Percentiles rank a stretch among this genome's conserved stretches.
These are phyloP conservation scores for Boletus huronensis DNA, from an alignment of 768 basidiomycete species.

Conservation along the genomic window DNA sequence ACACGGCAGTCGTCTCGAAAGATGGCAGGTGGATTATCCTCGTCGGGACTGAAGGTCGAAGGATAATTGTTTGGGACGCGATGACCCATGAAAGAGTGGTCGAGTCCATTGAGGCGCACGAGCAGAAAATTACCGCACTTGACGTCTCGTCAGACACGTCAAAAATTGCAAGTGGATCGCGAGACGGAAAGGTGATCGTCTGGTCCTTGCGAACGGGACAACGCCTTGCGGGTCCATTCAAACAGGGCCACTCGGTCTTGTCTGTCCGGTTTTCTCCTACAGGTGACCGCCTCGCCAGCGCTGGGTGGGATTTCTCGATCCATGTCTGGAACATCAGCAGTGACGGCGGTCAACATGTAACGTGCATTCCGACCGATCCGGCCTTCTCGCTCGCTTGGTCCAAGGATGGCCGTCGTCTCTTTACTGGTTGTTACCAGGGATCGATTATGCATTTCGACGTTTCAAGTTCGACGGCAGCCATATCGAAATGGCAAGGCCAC, in stretches of 20 bases:
- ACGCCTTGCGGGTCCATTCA: conserved; percentile 16
- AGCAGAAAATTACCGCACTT: conserved; percentile 15
- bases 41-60: not conserved
- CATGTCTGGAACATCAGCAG: conserved; percentile 5
- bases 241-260: conserved; percentile 5
- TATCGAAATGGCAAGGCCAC: conserved; percentile 3
- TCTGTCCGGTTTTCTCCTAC: conserved; percentile 23
- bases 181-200: conserved; percentile 18
- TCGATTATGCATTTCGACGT: conserved; percentile 14
- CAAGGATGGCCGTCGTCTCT: conserved; percentile 14
- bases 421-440: conserved; percentile 13
- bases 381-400: conserved; percentile 21
- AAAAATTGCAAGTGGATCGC: conserved; percentile 23
- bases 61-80: conserved; percentile 9
- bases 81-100: conserved; percentile 1
- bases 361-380: not conserved
- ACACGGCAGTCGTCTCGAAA: conserved; percentile 5
- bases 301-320: conserved; percentile 4
- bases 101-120: conserved; percentile 11
- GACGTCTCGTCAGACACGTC: conserved; percentile 18
- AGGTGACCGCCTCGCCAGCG: conserved; percentile 18
- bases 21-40: conserved; percentile 18
- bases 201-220: conserved; percentile 19
- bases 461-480: not conserved
- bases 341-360: not conserved